Evolutionary conservation across 2,329 filamentous ascomycete species (phyloP), one percentile per base, ranked within the genome.

Genomic region (Neopestalotiopsis clavispora): DNA sequence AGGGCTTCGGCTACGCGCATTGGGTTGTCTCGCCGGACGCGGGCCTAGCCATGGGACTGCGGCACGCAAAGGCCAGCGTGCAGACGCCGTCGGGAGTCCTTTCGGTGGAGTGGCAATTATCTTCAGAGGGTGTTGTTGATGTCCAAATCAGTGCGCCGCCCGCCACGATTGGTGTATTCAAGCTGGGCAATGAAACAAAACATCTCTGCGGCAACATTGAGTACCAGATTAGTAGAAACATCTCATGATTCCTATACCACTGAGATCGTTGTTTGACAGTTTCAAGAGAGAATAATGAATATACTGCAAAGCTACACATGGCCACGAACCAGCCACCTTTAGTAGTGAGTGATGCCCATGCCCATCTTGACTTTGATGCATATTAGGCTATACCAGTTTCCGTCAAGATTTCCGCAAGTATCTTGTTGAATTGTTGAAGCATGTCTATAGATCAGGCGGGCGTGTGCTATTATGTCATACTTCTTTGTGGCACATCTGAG

Each of bases 11-110:
- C 4, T 76, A 75, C 59, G 69, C 69, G 66, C 75, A 70, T 5
- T 79, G 76, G 77, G 67, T 71, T 20, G 72, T 78, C 4, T 67
- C 70, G n/a, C 78, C 78, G 4, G 59, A 71, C 28, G 70, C 69
- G 9, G 73, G 77, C 1, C 66, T 72, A 1, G 73, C 70, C 4
- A 71, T 79, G 68, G 78, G 75, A 14, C 63, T 80, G 63, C 71
- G 61, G 40, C 71, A 71, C 10, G 78, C 72, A 4, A 71, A 71
- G 17, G 75, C 73, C 1, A 75, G 68, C 6, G 74, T 78, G 1
- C 68, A 71, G 30, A 79, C 77, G 4, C 73, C 76, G 10, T 74
- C 68, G 58, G 77, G 77, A 0, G 71, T 74, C 10, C 45, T 72
- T 5, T 72, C 73, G 1, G 71, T 70, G 3, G 76, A 73, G 73